Base-by-base conservation (phyloP, 2,329 filamentous ascomycete genomes). In the Pestalotiopsis sp. region DNA sequence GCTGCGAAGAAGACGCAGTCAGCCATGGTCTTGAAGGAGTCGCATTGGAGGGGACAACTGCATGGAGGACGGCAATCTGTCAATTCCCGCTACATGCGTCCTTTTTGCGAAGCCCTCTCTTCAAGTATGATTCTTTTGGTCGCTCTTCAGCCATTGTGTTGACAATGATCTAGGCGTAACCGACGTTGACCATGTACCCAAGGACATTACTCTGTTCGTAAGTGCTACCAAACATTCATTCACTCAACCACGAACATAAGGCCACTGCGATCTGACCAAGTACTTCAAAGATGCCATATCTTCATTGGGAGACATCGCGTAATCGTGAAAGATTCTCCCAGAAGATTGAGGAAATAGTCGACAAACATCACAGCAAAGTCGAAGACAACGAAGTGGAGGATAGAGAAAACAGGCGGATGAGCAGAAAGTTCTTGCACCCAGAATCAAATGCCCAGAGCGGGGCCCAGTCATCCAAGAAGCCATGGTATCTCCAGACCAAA, bases 241-340 rank as follows among this genome's bases (percentile, higher is more conserved):
- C 23, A 23, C 23, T 23, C 23, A 23, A 23, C 23, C 23, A 23
- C 23, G 23, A 23, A 23, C 23, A 23, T 23, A 23, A 23, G 23
- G 23, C 23, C 23, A 23, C 23, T 23, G 23, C 23, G 23, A 23
- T 23, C 27, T 31, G 27, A 31, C 27, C 27, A 31, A 31, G 23
- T 9, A 5, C 7, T n/a, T 9, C 13, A n/a, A 39, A 67, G 65
- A 67, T 67, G 65, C 65, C 65, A 9, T 67, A 67, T 23, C 56
- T 67, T 2, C 65, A 67, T 25, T 67, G 65, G 65, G 65, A 67
- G 17, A 67, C 65, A 3, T 67, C 65, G 2, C 14, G 65, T 17
- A 38, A 67, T 12, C 25, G 65, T 4, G 65, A 59, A 20, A 59
- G 52, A 41, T 67, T 67, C 12, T n/a, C 65, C 7, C 13, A 41